Evolutionary conservation across 148 eudicot genomes (phyloP).

Genomic region (Beta vulgaris): DNA sequence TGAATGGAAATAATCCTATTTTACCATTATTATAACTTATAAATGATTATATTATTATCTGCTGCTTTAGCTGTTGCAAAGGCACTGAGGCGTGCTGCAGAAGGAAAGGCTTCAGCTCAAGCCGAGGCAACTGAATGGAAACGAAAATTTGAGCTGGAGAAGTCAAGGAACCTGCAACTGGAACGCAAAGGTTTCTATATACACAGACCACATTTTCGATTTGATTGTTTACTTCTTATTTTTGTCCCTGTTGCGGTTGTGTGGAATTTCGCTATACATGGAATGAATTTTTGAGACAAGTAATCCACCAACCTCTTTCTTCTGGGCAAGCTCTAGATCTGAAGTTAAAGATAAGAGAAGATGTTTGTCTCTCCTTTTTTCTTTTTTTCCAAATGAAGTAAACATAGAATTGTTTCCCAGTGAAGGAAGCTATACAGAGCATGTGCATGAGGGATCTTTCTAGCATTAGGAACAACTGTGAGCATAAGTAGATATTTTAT

Average conservation of each 20-base stretch:
- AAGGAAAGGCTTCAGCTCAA: slow-evolving; percentile 96
- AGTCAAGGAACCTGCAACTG: slow-evolving; percentile 57
- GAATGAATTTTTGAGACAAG: background rate
- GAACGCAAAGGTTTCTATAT: slow-evolving; percentile 59
- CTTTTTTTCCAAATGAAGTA: background rate
- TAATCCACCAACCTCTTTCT: background rate
- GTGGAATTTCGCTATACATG: background rate
- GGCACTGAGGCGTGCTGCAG: slow-evolving; percentile 74
- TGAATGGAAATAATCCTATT: background rate
- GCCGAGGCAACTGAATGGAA: slow-evolving; percentile 99
- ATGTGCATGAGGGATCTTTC: background rate
- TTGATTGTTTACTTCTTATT: background rate
- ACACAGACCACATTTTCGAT: background rate
- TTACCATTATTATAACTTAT: slow-evolving; percentile 1
- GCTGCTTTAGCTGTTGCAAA: slow-evolving; percentile 75
- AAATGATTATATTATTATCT: slow-evolving; percentile 25
- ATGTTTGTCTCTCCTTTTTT: background rate
- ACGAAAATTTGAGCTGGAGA: slow-evolving; percentile 91
- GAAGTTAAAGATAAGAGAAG: background rate
- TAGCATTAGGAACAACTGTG: background rate
- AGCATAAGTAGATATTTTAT: background rate
- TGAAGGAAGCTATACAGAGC: background rate
- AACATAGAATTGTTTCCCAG: background rate
- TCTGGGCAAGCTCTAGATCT: background rate
- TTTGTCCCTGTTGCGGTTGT: background rate